Evolutionary conservation across 495 filamentous ascomycete species (phyloP).

Genomic region (Chlorociboria aeruginascens): DNA sequence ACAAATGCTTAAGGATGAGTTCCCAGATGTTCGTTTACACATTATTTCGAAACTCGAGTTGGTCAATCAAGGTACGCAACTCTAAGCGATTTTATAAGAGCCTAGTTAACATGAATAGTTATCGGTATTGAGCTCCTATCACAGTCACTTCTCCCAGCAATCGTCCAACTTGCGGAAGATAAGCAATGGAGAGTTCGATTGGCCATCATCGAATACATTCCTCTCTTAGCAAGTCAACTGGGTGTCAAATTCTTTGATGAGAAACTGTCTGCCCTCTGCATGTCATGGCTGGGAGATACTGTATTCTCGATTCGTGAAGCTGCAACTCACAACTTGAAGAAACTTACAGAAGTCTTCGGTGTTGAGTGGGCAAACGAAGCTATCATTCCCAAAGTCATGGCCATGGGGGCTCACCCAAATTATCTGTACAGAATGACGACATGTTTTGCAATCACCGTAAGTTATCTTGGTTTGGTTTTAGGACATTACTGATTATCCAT

Average conservation of each 20-base stretch:
- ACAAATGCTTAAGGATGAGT: conserved; percentile 98
- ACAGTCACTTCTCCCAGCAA: conserved; percentile 93
- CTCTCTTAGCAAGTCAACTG: conserved; percentile 86
- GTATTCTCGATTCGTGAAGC: conserved; percentile 98
- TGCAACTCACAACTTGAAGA: conserved; percentile 92
- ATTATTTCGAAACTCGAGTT: conserved; percentile 98
- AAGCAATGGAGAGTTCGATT: conserved; percentile 99
- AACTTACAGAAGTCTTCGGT: conserved; percentile 95
- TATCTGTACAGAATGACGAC: conserved; percentile 99
- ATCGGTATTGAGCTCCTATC: conserved; percentile 96
- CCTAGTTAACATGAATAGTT: conserved; percentile 37
- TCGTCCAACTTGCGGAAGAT: conserved; percentile 93
- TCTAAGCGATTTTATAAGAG: background rate
- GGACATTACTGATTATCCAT: conserved; percentile 4
- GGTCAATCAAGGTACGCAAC: conserved; percentile 75
- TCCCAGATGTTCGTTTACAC: conserved; percentile 92
- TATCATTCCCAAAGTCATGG: conserved; percentile 97
- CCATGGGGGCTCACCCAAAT: conserved; percentile 94
- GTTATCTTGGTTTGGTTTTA: conserved; percentile 21
- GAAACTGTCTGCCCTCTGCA: conserved; percentile 87
- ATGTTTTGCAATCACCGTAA: conserved; percentile 93
- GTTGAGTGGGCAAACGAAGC: conserved; percentile 96
- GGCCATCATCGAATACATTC: conserved; percentile 98
- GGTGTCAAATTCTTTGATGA: conserved; percentile 98
- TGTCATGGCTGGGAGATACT: conserved; percentile 98